Conservation (phyloP, 768 basidiomycete species). For the Boletellus sp. region DNA sequence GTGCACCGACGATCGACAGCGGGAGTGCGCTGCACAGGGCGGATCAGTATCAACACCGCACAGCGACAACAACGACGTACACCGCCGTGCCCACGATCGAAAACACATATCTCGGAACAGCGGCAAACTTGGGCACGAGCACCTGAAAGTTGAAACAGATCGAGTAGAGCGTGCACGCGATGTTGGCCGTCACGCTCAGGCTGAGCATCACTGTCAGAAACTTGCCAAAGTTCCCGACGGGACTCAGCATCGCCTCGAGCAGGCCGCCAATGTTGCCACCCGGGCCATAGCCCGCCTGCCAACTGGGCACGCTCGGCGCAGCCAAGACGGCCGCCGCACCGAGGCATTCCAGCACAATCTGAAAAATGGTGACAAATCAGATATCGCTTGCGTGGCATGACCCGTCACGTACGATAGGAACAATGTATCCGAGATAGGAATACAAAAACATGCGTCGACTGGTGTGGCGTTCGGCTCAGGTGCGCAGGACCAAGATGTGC, state of each 20-base stretch:
- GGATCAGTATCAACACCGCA: constrained; percentile 4
- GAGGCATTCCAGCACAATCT: constrained; percentile 47
- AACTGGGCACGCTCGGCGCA: constrained; percentile 50
- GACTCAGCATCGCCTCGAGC: constrained; percentile 56
- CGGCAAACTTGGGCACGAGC: constrained; percentile 53
- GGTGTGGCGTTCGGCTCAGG: constrained; percentile 7
- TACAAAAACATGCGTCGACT: constrained; percentile 63
- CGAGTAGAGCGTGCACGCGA: constrained; percentile 81
- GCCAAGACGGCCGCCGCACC: constrained; percentile 67
- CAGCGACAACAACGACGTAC: constrained; percentile 37
- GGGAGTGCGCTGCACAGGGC: constrained; percentile 51
- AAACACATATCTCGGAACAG: constrained; percentile 68
- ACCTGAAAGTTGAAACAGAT: constrained; percentile 72
- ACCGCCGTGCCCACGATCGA: constrained; percentile 62
- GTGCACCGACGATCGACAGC: constrained; percentile 65
- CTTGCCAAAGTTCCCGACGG: constrained; percentile 63
- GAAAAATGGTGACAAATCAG: not conserved
- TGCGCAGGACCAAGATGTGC: not conserved
- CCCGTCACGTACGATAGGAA: constrained; percentile 51
- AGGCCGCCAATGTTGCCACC: constrained; percentile 64
- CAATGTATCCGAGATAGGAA: constrained; percentile 60
- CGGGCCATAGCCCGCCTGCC: constrained; percentile 50
- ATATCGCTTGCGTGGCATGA: not conserved
- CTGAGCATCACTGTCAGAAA: constrained; percentile 69
- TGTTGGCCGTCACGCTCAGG: constrained; percentile 76